Conservation (phyloP, 176 grass and related monocot species). For the Microstegium vimineum region DNA sequence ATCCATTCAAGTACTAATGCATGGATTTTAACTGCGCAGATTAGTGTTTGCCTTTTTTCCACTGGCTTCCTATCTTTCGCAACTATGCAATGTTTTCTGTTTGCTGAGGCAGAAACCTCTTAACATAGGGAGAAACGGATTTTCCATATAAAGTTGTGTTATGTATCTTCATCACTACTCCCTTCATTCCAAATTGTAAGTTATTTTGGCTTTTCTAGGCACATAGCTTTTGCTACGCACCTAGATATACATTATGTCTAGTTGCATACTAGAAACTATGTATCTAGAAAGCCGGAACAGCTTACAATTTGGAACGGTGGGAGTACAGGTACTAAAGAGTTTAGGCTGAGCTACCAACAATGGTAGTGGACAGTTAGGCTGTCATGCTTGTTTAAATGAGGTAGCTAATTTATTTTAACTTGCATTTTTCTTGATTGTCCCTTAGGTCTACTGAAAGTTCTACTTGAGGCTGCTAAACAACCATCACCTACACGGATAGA, state of each 20-base stretch:
- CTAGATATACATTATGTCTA: not conserved
- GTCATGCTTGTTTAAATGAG: not conserved
- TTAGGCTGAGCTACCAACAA: not conserved
- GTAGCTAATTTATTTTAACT: slow-evolving; percentile 22
- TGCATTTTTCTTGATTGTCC: not conserved
- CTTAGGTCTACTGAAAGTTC: slow-evolving; percentile 61
- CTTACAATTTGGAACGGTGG: not conserved
- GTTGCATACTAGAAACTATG: not conserved
- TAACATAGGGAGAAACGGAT: not conserved
- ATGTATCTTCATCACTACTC: not conserved
- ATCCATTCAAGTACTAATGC: not conserved
- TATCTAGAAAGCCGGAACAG: not conserved
- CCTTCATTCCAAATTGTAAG: not conserved
- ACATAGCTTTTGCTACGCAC: not conserved
- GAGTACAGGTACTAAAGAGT: not conserved
- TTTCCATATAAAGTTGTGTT: not conserved
- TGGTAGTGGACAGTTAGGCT: not conserved
- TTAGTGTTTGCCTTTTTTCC: not conserved
- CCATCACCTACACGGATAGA: slow-evolving; percentile 51
- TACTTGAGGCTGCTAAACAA: slow-evolving; percentile 58
- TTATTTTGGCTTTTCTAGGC: not conserved
- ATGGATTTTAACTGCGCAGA: not conserved
- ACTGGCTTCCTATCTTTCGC: not conserved
- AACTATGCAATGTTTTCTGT: not conserved
- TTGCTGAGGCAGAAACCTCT: not conserved